Percentiles rank a stretch among this genome's conserved stretches.
Conservation (phyloP, 306 rosid genomes). For the Phaseolus lunatus region DNA sequence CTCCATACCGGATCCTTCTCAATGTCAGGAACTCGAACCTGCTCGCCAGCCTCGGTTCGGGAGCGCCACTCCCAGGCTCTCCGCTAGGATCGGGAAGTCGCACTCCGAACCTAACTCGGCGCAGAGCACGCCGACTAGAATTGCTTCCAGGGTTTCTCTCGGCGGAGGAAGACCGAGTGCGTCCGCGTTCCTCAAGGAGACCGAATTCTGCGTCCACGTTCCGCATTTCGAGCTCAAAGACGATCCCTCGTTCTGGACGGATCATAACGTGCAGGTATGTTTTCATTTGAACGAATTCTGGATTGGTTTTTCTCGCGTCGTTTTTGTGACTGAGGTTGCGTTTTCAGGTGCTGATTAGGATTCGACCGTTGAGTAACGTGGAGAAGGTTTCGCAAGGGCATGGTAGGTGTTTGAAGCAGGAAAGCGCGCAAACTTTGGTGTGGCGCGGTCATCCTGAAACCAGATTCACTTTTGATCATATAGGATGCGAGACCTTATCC, state of each 20-base stretch:
- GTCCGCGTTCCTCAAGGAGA: constrained; percentile 48
- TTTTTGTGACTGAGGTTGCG: constrained; percentile 38
- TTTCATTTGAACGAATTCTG: neutral
- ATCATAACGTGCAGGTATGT: constrained; percentile 89
- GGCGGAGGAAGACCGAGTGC: constrained; percentile 61
- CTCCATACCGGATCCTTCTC: constrained; percentile 81
- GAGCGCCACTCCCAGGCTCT: constrained; percentile 53
- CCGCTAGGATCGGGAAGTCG: constrained; percentile 55
- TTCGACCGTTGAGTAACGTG: constrained; percentile 74
- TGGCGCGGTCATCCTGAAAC: constrained; percentile 98
- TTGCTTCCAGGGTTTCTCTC: constrained; percentile 59
- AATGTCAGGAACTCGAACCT: constrained; percentile 50
- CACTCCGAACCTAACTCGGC: constrained; percentile 78
- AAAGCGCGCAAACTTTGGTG: constrained; percentile 71
- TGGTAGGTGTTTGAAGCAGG: constrained; percentile 88
- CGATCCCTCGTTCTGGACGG: constrained; percentile 84
- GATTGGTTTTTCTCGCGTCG: constrained; percentile 1
- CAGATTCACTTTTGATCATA: constrained; percentile 90
- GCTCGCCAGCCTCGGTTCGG: constrained; percentile 48
- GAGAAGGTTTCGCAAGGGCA: constrained; percentile 80
- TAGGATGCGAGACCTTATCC: constrained; percentile 81
- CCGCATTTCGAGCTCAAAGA: constrained; percentile 76
- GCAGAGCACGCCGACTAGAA: constrained; percentile 73
- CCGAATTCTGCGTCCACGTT: constrained; percentile 47
- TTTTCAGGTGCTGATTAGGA: constrained; percentile 83